phyloP scores from a whole-genome alignment of 2,329 filamentous ascomycete species.

The Aphanocladium album region DNA sequence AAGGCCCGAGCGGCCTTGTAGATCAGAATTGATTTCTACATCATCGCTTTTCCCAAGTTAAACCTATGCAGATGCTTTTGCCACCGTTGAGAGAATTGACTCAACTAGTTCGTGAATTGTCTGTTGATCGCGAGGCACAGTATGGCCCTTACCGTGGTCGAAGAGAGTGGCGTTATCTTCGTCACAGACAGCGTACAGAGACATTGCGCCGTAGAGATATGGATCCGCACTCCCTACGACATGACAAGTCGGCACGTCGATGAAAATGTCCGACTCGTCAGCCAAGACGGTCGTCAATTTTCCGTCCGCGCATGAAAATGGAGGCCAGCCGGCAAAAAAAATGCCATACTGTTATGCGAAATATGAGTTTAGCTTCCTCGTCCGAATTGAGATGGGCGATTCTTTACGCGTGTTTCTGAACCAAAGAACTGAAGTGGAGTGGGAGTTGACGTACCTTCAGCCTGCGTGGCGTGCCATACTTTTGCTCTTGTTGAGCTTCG shows the following conservation, averaged over 20 bases:
- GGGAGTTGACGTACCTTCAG: slow-evolving; percentile 27
- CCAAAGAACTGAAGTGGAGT: no score
- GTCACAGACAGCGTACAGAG: slow-evolving; percentile 58
- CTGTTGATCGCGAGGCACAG: slow-evolving; percentile 48
- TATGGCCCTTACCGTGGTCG: slow-evolving; percentile 61
- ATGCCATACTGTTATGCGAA: slow-evolving; percentile 34
- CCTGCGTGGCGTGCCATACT: slow-evolving; percentile 27
- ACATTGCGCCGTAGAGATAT: slow-evolving; percentile 56
- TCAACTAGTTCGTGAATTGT: slow-evolving; percentile 41
- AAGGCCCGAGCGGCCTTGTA: no score
- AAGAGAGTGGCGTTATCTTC: slow-evolving; percentile 56
- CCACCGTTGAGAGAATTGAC: slow-evolving; percentile 34
- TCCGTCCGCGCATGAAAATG: slow-evolving; percentile 34
- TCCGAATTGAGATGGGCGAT: no score
- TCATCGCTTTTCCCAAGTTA: neutral
- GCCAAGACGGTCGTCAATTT: slow-evolving; percentile 41
- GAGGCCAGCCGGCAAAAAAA: slow-evolving; percentile 52
- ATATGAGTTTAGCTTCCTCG: neutral
- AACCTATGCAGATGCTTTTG: slow-evolving; percentile 11
- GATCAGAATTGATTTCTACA: no score
- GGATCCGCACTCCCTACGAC: slow-evolving; percentile 53
- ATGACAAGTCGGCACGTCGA: slow-evolving; percentile 49
- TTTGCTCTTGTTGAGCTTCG: slow-evolving; percentile 35
- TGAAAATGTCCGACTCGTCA: slow-evolving; percentile 43
- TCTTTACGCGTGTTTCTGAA: no score